Evolutionary conservation across 139 green algal species (phyloP).

Genomic region (Closterium sp.): DNA sequence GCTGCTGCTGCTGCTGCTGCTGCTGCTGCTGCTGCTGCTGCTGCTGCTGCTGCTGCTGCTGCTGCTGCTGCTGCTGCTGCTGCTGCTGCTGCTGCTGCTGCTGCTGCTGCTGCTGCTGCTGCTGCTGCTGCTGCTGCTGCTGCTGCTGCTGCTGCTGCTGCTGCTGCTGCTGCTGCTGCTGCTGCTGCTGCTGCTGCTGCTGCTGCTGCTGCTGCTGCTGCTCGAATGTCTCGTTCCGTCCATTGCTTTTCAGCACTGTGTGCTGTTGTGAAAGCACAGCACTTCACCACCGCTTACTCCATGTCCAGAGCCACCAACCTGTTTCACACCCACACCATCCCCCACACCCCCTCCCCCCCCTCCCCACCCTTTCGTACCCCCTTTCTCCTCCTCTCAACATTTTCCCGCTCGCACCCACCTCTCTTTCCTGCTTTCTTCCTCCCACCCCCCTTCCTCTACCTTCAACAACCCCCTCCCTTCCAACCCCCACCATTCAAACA

Average conservation of each 20-base stretch:
- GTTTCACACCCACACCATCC: too few species aligned
- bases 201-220: not conserved
- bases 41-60: constrained; percentile 7
- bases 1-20: constrained; percentile 6
- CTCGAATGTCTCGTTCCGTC: not conserved
- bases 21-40: constrained; percentile 7
- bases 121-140: not conserved
- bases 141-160: not conserved
- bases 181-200: not conserved
- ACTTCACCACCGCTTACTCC: too few species aligned
- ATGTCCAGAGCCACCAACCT: too few species aligned
- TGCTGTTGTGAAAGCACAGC: constrained; percentile 32
- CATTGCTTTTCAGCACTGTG: not conserved
- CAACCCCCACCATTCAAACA: too few species aligned
- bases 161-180: not conserved
- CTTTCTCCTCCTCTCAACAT: too few species aligned
- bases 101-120: constrained; percentile 1
- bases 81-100: not conserved
- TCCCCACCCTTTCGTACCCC: too few species aligned
- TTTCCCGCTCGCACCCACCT: too few species aligned
- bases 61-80: not conserved
- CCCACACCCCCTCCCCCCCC: too few species aligned
- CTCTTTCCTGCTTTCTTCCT: too few species aligned
- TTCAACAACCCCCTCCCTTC: too few species aligned
- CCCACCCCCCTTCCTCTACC: too few species aligned